Base-by-base conservation (phyloP, 139 green algal genomes). In the Picochlorum sp. region DNA sequence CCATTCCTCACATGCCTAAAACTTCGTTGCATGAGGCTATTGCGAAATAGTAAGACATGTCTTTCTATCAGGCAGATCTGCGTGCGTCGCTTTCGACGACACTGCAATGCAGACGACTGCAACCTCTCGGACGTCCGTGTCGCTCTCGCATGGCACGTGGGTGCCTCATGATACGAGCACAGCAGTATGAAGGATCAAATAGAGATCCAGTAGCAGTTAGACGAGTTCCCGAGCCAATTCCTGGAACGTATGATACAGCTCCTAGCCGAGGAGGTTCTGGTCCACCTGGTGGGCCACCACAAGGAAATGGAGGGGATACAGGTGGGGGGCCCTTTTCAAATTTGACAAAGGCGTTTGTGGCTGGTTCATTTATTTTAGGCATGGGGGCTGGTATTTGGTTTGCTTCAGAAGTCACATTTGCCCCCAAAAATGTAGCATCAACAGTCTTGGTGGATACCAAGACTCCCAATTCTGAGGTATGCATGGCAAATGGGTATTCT, bases 381-480 rank as follows among this genome's bases (percentile, higher is more conserved):
- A 79, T 76, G 71, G 67, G 68, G 26, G 60, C 72, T n/a, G 68
- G 78, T 44, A 71, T 85, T 38, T 89, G 80, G 76, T 91, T 94
- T 67, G 72, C 82, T 66, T 79, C 73, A 4, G 75, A 90, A 60
- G 85, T 88, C 13, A 86, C 81, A 18, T 74, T 96, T 20, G 74
- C 85, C 47, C 87, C 87, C 0, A 76, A 80, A 41, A 96, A 95
- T 67, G 83, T 99, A 14, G 88, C 86, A 15, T 91, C 79, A 20
- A 93, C 92, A 10, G 86, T 96, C 58, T 86, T 98, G 34, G 87
- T 99, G 23, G 94, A 99, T 75, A 69, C 85, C n/a, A 83, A 89
- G 37, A 95, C 92, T 13, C 94, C 94, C 45, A 96, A 95, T 69
- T 81, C 79, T 1, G 90, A 98, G 55, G 60, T 96, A 10, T 95